These are phyloP conservation scores for Wickerhamomyces silvicola DNA, from an alignment of 805 yeast species.

Conservation along the genomic window DNA sequence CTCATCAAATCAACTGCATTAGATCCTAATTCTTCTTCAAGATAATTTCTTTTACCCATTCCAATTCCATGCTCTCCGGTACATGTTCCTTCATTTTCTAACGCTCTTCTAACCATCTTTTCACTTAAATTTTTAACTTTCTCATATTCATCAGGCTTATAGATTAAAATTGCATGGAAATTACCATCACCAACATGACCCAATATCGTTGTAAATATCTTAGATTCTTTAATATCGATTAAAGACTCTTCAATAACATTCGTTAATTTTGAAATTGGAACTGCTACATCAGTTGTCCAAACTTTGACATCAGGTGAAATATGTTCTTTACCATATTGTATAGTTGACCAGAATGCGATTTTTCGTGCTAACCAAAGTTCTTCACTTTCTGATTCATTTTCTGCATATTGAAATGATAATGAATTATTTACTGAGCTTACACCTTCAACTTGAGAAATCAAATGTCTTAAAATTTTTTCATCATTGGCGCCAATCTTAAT, in stretches of 20 bases:
- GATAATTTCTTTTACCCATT: slow-evolving; percentile 55
- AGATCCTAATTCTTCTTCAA: slow-evolving; percentile 56
- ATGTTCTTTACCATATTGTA: slow-evolving; percentile 53
- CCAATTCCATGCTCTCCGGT: slow-evolving; percentile 86
- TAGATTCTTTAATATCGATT: slow-evolving; percentile 46
- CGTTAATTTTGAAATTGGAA: slow-evolving; percentile 63
- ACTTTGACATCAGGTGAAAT: slow-evolving; percentile 39
- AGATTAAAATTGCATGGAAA: slow-evolving; percentile 59
- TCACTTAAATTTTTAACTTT: slow-evolving; percentile 44
- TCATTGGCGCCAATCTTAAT: slow-evolving; percentile 54
- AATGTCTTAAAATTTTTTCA: slow-evolving; percentile 34
- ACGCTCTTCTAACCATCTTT: slow-evolving; percentile 56
- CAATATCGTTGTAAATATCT: slow-evolving; percentile 49
- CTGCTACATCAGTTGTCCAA: slow-evolving; percentile 78
- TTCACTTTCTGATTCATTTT: slow-evolving; percentile 46
- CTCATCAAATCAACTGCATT: slow-evolving; percentile 67
- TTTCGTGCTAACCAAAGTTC: slow-evolving; percentile 76
- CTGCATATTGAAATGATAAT: slow-evolving; percentile 56
- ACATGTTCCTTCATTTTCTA: slow-evolving; percentile 69
- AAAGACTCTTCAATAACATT: slow-evolving; percentile 53
- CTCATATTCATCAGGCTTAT: slow-evolving; percentile 40
- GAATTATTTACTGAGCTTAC: slow-evolving; percentile 42
- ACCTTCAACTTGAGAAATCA: slow-evolving; percentile 39
- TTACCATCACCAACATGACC: slow-evolving; percentile 84
- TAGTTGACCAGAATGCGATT: slow-evolving; percentile 58